Conservation (phyloP, 192 early-diverging fungal genomes). For the Umbelopsis isabellina region DNA sequence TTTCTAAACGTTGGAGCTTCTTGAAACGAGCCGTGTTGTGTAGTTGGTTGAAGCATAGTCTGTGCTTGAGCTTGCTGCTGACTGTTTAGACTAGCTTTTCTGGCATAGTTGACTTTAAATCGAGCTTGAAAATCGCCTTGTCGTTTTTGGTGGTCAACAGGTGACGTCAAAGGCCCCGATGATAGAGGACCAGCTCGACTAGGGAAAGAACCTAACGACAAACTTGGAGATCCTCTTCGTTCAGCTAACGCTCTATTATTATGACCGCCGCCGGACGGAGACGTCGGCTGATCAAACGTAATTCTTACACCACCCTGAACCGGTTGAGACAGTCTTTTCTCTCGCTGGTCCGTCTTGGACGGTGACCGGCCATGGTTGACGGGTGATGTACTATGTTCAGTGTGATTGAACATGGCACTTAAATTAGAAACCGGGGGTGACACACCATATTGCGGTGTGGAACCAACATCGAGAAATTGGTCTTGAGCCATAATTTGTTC, state of each 20-base stretch:
- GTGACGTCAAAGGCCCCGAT: slow-evolving; percentile 1
- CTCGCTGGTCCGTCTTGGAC: not conserved
- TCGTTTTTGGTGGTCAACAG: slow-evolving; percentile 36
- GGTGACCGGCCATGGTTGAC: slow-evolving; percentile 1
- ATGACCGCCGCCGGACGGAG: no score
- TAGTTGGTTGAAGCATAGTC: not conserved
- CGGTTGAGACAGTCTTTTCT: not conserved
- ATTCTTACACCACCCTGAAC: slow-evolving; percentile 1
- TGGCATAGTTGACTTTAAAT: slow-evolving; percentile 38
- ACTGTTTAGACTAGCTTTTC: slow-evolving; percentile 24
- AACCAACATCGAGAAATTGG: slow-evolving; percentile 1
- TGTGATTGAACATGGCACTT: slow-evolving; percentile 27
- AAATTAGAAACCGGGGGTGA: slow-evolving; percentile 23
- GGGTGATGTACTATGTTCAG: not conserved
- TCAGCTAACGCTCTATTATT: not conserved
- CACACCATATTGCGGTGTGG: not conserved
- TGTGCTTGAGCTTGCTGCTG: slow-evolving; percentile 13
- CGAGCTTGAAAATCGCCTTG: slow-evolving; percentile 37
- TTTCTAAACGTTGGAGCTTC: slow-evolving; percentile 13
- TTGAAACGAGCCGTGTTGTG: not conserved
- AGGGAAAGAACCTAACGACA: slow-evolving; percentile 14
- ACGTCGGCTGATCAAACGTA: not conserved
- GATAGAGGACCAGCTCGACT: not conserved
- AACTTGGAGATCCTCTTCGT: slow-evolving; percentile 5
- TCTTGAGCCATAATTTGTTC: slow-evolving; percentile 23